A percentile compares a stretch with the other conserved stretches of the same genome.
Evolutionary conservation across 495 filamentous ascomycete species (phyloP).

Genomic region (Penicillium paradoxum): DNA sequence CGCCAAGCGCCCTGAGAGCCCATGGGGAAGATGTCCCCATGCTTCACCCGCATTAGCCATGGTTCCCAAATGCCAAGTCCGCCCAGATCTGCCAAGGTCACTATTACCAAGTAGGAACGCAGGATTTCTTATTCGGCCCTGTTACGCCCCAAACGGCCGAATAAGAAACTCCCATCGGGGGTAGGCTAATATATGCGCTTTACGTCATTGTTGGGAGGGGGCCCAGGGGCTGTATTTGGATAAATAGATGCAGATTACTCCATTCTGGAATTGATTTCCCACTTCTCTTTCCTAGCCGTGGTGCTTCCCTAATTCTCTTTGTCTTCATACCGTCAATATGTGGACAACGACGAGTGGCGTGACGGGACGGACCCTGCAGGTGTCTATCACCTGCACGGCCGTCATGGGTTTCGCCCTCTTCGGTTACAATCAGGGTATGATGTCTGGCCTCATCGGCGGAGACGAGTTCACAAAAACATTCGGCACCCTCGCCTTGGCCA

Average conservation of each 20-base stretch:
- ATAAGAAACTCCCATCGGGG: background rate
- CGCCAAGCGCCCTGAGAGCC: background rate
- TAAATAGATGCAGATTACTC: background rate
- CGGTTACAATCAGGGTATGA: constrained; percentile 26
- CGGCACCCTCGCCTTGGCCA: constrained; percentile 11
- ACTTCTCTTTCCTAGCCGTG: background rate
- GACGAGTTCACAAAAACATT: constrained; percentile 17
- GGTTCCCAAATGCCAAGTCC: background rate
- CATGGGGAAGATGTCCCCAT: background rate
- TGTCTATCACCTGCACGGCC: constrained; percentile 22
- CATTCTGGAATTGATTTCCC: background rate
- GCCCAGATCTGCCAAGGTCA: background rate
- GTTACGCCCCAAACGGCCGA: background rate
- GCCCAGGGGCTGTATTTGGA: background rate
- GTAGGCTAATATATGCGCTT: background rate
- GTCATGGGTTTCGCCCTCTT: constrained; percentile 25
- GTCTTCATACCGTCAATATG: constrained; percentile 18
- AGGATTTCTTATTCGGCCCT: background rate
- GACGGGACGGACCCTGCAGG: constrained; percentile 16
- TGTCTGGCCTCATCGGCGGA: constrained; percentile 21
- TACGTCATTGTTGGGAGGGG: background rate
- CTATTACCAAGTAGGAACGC: background rate
- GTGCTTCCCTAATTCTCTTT: constrained; percentile 8
- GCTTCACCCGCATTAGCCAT: background rate
- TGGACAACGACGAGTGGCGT: constrained; percentile 21